phyloP scores from a whole-genome alignment of 2,329 filamentous ascomycete genomes.

The Cryphonectria radicalis region DNA sequence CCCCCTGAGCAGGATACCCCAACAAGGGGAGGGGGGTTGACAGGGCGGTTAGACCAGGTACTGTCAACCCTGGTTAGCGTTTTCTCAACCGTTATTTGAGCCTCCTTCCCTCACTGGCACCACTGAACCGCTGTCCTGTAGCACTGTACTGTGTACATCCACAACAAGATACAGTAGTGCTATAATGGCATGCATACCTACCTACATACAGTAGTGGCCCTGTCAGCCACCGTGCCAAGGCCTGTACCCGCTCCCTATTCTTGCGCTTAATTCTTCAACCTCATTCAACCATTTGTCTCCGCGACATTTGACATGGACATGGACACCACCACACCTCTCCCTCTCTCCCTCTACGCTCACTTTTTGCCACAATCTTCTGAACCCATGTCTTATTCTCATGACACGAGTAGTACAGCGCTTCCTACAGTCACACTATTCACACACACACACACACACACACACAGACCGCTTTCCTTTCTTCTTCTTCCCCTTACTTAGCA shows the following conservation, averaged over 20 bases:
- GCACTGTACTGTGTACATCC: neutral
- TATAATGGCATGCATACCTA: neutral
- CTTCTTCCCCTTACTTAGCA: too few relatives aligned
- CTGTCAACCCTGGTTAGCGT: neutral
- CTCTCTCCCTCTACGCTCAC: neutral
- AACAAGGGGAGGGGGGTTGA: neutral
- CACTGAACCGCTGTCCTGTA: neutral
- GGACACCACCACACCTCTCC: neutral
- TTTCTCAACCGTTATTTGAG: constrained; percentile 8
- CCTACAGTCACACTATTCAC: too few relatives aligned
- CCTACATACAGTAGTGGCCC: neutral
- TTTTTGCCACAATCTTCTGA: neutral
- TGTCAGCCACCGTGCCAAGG: constrained; percentile 8
- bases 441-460: too few relatives aligned
- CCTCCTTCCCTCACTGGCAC: neutral
- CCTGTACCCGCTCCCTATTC: constrained; percentile 12
- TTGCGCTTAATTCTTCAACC: constrained; percentile 9
- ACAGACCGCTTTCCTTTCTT: too few relatives aligned
- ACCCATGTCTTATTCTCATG: neutral
- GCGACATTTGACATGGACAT: neutral
- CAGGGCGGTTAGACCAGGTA: constrained; percentile 7
- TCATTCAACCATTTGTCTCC: constrained; percentile 8
- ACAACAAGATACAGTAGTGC: neutral
- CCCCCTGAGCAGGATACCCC: neutral
- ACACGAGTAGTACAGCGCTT: neutral